phyloP scores from a whole-genome alignment of 140 eudicot genomes.

The Oenanthe javanica region DNA sequence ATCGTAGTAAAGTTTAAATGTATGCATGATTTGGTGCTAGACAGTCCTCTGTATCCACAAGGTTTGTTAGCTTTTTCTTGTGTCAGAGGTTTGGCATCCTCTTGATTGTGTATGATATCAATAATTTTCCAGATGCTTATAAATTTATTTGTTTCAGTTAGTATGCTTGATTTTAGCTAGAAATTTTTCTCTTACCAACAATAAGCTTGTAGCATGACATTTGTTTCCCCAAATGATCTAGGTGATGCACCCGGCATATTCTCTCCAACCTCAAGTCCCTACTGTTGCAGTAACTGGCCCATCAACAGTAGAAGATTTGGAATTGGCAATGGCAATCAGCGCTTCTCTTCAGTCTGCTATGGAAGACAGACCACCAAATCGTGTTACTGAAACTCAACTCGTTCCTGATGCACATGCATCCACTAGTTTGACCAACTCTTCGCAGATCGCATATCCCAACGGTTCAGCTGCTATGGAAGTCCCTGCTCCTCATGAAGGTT shows the following conservation, averaged over 20 bases:
- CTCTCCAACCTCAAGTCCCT: constrained; percentile 43
- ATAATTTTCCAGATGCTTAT: background rate
- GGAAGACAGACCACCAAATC: constrained; percentile 24
- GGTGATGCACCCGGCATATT: constrained; percentile 55
- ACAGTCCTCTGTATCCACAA: background rate
- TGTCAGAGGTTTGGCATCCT: background rate
- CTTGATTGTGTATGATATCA: background rate
- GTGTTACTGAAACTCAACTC: constrained; percentile 11
- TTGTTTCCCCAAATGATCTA: constrained; percentile 22
- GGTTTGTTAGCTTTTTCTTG: background rate
- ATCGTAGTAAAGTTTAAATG: background rate
- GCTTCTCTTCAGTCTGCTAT: constrained; percentile 58
- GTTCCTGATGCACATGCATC: constrained; percentile 29
- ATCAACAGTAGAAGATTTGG: constrained; percentile 43
- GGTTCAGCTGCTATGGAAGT: background rate
- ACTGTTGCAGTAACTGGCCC: constrained; percentile 34
- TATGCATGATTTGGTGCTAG: background rate
- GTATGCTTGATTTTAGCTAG: background rate
- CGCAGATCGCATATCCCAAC: background rate
- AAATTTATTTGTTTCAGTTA: background rate
- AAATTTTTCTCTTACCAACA: background rate
- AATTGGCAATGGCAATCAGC: constrained; percentile 53
- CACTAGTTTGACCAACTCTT: constrained; percentile 18
- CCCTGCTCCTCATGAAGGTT: constrained; percentile 18
- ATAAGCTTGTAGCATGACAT: background rate